Conservation (phyloP, 208 protist genomes). For the Trypanosoma avium region DNA sequence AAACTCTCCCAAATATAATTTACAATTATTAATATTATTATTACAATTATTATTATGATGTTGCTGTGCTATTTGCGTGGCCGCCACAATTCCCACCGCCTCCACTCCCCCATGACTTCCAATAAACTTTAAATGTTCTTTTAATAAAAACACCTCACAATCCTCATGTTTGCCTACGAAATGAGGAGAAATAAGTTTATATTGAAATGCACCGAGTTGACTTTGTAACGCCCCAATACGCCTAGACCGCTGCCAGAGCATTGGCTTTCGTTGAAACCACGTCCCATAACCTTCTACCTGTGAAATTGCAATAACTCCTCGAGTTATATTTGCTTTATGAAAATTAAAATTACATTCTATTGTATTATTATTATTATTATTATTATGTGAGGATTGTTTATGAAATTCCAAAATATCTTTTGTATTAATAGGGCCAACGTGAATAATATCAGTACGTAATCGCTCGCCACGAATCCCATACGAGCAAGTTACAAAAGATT, state of each 20-base stretch:
- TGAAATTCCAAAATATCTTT: conserved; percentile 56
- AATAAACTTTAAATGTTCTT: conserved; percentile 55
- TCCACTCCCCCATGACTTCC: conserved; percentile 49
- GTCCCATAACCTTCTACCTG: conserved; percentile 83
- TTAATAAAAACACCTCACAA: conserved; percentile 71
- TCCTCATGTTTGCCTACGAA: conserved; percentile 52
- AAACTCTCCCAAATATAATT: conserved; percentile 88
- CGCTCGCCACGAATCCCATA: conserved; percentile 78
- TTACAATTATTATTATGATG: too few relatives aligned
- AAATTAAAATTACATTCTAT: conserved; percentile 43
- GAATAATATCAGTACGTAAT: conserved; percentile 78
- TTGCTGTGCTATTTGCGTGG: conserved; percentile 81
- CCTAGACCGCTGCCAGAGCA: conserved; percentile 87
- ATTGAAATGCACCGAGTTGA: conserved; percentile 74
- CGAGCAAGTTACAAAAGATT: conserved; percentile 79
- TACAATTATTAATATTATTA: too few relatives aligned
- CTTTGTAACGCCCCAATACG: conserved; percentile 83
- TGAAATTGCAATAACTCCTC: conserved; percentile 79
- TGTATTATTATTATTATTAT: conserved; percentile 12
- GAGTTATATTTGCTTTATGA: conserved; percentile 41
- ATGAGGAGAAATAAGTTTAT: conserved; percentile 42
- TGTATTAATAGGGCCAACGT: conserved; percentile 77
- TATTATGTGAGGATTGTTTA: conserved; percentile 8
- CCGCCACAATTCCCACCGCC: conserved; percentile 70
- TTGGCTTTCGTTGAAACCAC: conserved; percentile 87